phyloP scores from a whole-genome alignment of 192 early-diverging fungal genomes.

The Dispira simplex region DNA sequence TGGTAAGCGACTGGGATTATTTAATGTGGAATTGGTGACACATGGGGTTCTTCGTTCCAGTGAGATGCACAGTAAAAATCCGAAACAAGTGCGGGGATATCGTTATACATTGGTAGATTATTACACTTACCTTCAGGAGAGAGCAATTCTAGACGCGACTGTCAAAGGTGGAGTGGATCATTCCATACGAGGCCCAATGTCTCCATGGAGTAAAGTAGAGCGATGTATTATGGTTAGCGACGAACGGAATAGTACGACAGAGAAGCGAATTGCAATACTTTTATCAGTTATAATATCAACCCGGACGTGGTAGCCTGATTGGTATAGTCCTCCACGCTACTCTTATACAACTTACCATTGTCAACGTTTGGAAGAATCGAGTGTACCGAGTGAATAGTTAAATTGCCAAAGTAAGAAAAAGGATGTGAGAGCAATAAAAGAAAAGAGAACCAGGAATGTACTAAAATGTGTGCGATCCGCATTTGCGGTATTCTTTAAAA shows the following conservation, averaged over 20 bases:
- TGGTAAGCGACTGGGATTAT: neutral
- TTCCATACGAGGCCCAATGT: too few species aligned
- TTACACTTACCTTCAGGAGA: conserved; percentile 9
- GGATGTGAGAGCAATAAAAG: neutral
- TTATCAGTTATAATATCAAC: neutral
- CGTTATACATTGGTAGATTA: neutral
- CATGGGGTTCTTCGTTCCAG: neutral
- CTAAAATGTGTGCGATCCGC: neutral
- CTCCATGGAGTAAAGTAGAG: neutral
- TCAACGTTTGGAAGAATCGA: neutral
- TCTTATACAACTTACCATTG: neutral
- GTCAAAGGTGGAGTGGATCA: too few species aligned
- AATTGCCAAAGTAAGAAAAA: neutral
- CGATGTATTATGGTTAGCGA: neutral
- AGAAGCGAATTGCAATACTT: neutral
- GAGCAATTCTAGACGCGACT: conserved; percentile 6
- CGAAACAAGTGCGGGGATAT: neutral
- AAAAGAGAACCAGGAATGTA: neutral
- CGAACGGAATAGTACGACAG: neutral
- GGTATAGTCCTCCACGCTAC: neutral
- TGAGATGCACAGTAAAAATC: neutral
- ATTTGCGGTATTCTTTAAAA: too few species aligned
- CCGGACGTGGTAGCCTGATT: neutral
- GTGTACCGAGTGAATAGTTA: neutral
- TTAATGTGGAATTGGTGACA: neutral